phyloP scores from a whole-genome alignment of 495 filamentous ascomycete species.

The Aspergillus diversus region DNA sequence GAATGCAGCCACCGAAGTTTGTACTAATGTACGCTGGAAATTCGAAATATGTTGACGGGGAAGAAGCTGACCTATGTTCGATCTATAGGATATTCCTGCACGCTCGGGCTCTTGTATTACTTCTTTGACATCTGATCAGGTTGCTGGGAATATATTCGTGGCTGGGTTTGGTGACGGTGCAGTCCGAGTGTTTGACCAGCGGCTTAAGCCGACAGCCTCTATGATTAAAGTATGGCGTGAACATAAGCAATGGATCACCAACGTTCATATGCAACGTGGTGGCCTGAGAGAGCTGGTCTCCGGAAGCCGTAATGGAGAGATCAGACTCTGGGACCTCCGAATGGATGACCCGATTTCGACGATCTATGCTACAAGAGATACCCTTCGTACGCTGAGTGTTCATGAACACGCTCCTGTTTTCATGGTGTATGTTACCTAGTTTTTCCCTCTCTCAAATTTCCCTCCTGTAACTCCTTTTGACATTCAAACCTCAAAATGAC shows the following conservation, averaged over 20 bases:
- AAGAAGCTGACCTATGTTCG: constrained; percentile 10
- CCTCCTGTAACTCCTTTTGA: constrained; percentile 1
- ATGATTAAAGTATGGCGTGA: constrained; percentile 98
- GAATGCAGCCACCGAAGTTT: constrained; percentile 93
- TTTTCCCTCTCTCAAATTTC: constrained; percentile 2
- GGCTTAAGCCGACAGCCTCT: constrained; percentile 73
- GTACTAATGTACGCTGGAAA: constrained; percentile 63
- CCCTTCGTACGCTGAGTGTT: constrained; percentile 81
- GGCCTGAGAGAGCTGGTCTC: constrained; percentile 87
- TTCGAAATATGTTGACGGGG: not conserved
- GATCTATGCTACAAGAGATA: constrained; percentile 75
- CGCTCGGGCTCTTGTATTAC: constrained; percentile 96
- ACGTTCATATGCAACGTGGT: constrained; percentile 95
- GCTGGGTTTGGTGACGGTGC: constrained; percentile 98
- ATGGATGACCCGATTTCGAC: constrained; percentile 74
- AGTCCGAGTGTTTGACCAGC: constrained; percentile 90
- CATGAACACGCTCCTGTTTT: constrained; percentile 98
- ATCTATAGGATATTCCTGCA: constrained; percentile 80
- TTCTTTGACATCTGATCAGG: constrained; percentile 92
- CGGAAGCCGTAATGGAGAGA: constrained; percentile 85
- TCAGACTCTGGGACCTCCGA: constrained; percentile 95
- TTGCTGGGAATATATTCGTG: constrained; percentile 92
- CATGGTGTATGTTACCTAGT: constrained; percentile 71
- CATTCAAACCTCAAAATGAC: not conserved
- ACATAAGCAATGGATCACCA: constrained; percentile 90